phyloP scores from a whole-genome alignment of 2,329 filamentous ascomycete species.

The Penicillium sumatraense region DNA sequence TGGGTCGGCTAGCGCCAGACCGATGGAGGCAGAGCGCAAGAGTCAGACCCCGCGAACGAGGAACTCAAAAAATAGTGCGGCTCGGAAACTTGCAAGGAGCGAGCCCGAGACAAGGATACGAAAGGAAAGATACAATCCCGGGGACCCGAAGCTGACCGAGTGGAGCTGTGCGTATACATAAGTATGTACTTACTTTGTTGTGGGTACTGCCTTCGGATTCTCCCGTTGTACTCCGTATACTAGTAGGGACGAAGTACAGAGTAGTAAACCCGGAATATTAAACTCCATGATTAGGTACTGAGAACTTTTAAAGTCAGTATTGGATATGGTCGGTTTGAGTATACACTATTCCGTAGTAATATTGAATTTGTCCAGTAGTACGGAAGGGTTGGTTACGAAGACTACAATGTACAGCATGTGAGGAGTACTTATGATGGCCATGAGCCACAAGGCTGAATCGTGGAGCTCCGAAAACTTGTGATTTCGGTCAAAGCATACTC shows the following conservation, averaged over 20 bases:
- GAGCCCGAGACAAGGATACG: slow-evolving; percentile 24
- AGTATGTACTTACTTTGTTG: not conserved
- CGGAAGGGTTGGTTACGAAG: no score
- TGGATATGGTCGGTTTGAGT: not conserved
- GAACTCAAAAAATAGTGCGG: slow-evolving; percentile 22
- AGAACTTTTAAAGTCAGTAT: not conserved
- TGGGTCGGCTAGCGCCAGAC: not conserved
- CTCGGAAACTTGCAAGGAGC: slow-evolving; percentile 19
- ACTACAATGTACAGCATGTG: no score
- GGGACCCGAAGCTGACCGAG: slow-evolving; percentile 13
- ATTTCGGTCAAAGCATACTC: no score
- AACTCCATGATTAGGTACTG: no score
- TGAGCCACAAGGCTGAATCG: not conserved
- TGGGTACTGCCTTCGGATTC: not conserved
- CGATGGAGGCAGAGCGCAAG: slow-evolving; percentile 6
- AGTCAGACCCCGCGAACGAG: slow-evolving; percentile 6
- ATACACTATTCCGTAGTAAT: not conserved
- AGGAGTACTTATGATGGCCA: not conserved
- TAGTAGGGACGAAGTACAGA: not conserved
- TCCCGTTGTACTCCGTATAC: not conserved
- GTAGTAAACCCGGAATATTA: no score
- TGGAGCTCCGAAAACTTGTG: not conserved
- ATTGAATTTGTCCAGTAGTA: no score
- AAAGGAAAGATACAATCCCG: slow-evolving; percentile 13
- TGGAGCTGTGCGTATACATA: slow-evolving; percentile 3